Conservation (phyloP, 2,329 filamentous ascomycete genomes). For the Talaromyces marneffei region DNA sequence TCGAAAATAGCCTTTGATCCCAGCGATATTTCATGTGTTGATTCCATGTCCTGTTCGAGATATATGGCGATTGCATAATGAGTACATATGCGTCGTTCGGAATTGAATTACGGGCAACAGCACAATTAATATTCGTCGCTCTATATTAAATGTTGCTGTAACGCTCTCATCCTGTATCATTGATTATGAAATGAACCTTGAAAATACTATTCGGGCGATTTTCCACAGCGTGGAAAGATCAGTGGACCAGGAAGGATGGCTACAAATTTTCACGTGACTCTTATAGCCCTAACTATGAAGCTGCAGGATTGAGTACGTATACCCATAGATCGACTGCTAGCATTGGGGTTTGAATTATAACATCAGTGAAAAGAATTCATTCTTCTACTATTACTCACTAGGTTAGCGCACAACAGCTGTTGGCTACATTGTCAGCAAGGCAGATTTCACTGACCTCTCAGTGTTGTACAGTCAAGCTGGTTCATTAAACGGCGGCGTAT, state of each 20-base stretch:
- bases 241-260: neutral
- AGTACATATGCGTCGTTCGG: no score
- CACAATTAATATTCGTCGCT: no score
- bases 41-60: no score
- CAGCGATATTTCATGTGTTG: no score
- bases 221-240: no score
- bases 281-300: neutral
- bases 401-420: neutral
- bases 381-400: neutral
- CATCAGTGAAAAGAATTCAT: neutral
- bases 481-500: neutral
- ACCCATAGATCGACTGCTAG: neutral
- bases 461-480: neutral
- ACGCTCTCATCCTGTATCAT: no score
- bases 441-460: neutral
- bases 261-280: neutral
- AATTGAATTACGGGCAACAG: no score
- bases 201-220: no score
- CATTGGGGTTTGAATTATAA: neutral
- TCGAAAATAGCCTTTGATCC: no score
- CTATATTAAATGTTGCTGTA: no score
- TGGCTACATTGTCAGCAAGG: neutral
- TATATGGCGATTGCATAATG: no score
- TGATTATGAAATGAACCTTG: no score
- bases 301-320: neutral